Conservation (phyloP, 805 yeast species). For the Hanseniaspora guilliermondii region DNA sequence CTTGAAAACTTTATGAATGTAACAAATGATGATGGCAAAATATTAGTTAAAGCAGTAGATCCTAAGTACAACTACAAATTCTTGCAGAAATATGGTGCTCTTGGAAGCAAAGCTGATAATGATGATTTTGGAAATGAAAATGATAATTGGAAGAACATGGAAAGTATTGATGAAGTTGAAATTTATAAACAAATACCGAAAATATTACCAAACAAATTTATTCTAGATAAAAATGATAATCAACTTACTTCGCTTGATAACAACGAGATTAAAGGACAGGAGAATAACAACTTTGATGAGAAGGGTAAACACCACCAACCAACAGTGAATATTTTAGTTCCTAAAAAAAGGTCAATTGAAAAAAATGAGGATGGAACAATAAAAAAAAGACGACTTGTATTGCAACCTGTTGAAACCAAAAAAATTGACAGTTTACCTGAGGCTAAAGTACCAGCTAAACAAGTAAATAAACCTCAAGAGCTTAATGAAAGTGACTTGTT, state of each 20-base stretch:
- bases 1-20: background rate
- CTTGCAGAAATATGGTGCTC: slow-evolving; percentile 2
- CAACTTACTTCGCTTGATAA: background rate
- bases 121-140: background rate
- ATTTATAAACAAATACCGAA: background rate
- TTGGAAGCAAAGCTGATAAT: background rate
- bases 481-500: background rate
- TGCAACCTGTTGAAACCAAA: slow-evolving; percentile 40
- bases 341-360: slow-evolving; percentile 23
- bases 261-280: slow-evolving; percentile 20
- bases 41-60: slow-evolving; percentile 1
- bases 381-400: slow-evolving; percentile 63
- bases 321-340: slow-evolving; percentile 21
- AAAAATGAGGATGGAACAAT: slow-evolving; percentile 53
- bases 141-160: slow-evolving; percentile 20
- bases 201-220: background rate
- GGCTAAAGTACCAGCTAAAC: background rate
- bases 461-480: background rate
- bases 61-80: background rate
- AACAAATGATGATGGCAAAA: background rate
- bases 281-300: slow-evolving; percentile 19
- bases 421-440: no score
- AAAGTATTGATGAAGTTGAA: slow-evolving; percentile 18
- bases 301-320: slow-evolving; percentile 12
- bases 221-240: background rate